Evolutionary conservation across 192 early-diverging fungal genomes (phyloP), one percentile per base, ranked within the genome.

Genomic region (Geranomyces variabilis): DNA sequence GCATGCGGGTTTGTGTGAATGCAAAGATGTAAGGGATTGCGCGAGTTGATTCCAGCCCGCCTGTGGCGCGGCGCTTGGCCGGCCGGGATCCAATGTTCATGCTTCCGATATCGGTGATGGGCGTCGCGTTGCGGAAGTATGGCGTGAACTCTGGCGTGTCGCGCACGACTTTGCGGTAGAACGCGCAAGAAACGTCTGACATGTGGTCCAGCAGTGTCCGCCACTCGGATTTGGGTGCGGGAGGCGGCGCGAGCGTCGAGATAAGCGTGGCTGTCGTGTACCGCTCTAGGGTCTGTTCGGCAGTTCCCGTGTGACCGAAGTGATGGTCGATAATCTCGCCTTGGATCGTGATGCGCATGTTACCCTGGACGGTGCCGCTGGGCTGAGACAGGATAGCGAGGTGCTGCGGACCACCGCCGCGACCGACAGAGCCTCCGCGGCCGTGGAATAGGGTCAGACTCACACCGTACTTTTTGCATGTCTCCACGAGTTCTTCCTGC

Each of bases 21-120:
- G 71, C 71, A 67, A 79, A 79, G 67, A 79, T 75, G 73, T 74
- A 79, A 19, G 77, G 77, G 41, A 79, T 79, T 0, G 77, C 77
- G 17, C 77, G 66, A 29, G 76, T 45, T 43, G 77, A 76, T 19
- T 79, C 77, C 26, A 79, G 66, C 17, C 77, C 77, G 47, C 77
- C 77, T 0, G 62, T 67, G 7, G 67, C 73, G 21, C 48, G 31
- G 3, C 77, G 61, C 56, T 76, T 76, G 17, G 77, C 10, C 9
- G 77, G 77, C 19, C 76, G 63, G 7, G 76, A 78, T 0, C 76
- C 76, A 44, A 78, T 67, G 72, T 78, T 78, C 71, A 78, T 72
- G 34, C 24, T 19, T 3, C 71, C 71, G 34, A 78, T 65, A 9
- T 78, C 76, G 10, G 66, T 48, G 45, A 73, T 56, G 7, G 76